These are phyloP conservation scores for Aquilaria agallochum DNA, from an alignment of 441 rosid genomes.

Conservation along the genomic window DNA sequence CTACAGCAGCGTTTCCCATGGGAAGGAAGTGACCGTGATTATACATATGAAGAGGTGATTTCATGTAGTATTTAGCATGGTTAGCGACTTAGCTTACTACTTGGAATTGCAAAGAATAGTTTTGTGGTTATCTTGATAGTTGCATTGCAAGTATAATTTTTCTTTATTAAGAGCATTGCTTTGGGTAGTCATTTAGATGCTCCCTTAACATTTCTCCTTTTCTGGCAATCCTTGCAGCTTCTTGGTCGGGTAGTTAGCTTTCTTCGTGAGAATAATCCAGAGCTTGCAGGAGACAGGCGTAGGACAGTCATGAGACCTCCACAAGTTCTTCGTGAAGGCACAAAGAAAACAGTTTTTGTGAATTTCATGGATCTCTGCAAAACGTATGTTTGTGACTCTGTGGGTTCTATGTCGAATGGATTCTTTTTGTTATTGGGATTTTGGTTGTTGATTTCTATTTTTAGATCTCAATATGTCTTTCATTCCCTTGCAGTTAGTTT, in stretches of 20 bases:
- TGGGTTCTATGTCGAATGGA: neutral
- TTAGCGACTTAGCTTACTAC: no score
- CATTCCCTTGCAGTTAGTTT: neutral
- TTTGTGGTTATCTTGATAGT: no score
- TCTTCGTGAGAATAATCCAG: slow-evolving; percentile 71
- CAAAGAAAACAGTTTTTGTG: slow-evolving; percentile 74
- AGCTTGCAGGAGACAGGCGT: slow-evolving; percentile 67
- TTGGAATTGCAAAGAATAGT: no score
- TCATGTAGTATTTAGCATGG: neutral
- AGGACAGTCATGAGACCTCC: slow-evolving; percentile 80
- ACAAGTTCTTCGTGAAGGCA: slow-evolving; percentile 78
- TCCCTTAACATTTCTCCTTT: neutral
- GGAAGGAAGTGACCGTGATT: slow-evolving; percentile 84
- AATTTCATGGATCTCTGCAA: slow-evolving; percentile 87
- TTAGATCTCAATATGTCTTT: neutral
- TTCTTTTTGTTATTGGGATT: neutral
- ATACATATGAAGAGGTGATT: slow-evolving; percentile 67
- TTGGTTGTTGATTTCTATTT: neutral
- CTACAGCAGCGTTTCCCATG: slow-evolving; percentile 57
- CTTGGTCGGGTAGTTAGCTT: slow-evolving; percentile 72
- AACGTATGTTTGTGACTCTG: slow-evolving; percentile 35
- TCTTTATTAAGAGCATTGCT: neutral
- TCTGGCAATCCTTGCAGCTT: slow-evolving; percentile 36
- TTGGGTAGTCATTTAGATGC: neutral
- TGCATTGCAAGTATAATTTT: no score